Evolutionary conservation across 169 alveolate species (phyloP).

Genomic region (Plasmodium malariae): DNA sequence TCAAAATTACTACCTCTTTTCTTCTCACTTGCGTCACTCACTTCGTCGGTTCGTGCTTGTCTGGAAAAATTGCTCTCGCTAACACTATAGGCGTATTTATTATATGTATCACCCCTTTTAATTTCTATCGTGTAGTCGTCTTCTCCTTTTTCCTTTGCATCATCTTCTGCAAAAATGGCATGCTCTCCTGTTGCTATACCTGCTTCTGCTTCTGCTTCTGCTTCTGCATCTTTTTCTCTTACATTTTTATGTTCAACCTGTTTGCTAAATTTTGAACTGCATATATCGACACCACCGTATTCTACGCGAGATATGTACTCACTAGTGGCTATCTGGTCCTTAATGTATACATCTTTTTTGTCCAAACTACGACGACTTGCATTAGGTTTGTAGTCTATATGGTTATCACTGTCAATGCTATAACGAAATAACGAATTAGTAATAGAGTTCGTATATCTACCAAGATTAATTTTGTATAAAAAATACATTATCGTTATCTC

Average conservation of each 20-base stretch:
- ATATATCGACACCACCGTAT: too few species aligned
- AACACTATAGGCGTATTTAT: neutral
- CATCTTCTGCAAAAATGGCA: too few species aligned
- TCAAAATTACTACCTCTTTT: too few species aligned
- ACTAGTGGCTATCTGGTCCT: neutral
- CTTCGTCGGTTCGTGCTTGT: too few species aligned
- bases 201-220: too few species aligned
- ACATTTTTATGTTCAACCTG: neutral
- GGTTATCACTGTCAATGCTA: neutral
- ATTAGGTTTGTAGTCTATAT: neutral
- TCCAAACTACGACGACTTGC: neutral
- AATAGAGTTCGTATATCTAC: neutral
- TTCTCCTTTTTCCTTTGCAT: neutral
- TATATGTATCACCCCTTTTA: neutral
- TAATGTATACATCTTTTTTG: neutral
- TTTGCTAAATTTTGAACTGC: too few species aligned
- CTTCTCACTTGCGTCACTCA: too few species aligned
- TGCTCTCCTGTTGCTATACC: too few species aligned
- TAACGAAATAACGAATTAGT: neutral
- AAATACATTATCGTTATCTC: conserved; percentile 29
- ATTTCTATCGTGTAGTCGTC: neutral
- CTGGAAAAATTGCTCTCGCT: too few species aligned
- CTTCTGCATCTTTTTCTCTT: neutral
- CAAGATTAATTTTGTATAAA: conserved; percentile 40
- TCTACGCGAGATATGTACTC: too few species aligned